A percentile compares a stretch with the other conserved stretches of the same genome.
phyloP scores from a whole-genome alignment of 2,329 filamentous ascomycete genomes.

The Ceratocystis cacaofunesta region DNA sequence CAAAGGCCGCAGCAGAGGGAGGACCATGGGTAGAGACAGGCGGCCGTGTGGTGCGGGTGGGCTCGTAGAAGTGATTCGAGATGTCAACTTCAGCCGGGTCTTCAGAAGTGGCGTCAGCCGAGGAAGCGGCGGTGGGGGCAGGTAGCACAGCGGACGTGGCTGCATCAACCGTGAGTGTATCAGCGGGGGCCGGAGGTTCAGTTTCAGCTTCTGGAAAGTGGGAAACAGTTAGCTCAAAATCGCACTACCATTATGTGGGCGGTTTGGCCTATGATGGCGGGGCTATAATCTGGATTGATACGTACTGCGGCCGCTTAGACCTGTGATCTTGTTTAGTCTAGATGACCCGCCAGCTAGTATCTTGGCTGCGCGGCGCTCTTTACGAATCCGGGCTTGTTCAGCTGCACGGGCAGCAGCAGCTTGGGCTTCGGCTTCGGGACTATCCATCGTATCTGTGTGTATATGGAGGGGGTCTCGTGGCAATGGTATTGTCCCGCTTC shows the following conservation, averaged over 20 bases:
- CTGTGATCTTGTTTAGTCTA: conserved; percentile 60
- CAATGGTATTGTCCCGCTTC: not conserved
- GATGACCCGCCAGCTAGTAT: conserved; percentile 56
- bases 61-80: conserved; percentile 55
- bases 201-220: not conserved
- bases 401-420: conserved; percentile 38
- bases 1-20: conserved; percentile 23
- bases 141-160: conserved; percentile 17
- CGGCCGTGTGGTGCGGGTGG: conserved; percentile 22
- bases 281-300: not conserved
- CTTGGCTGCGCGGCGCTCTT: conserved; percentile 67
- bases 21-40: conserved; percentile 21
- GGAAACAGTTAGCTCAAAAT: not conserved
- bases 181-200: conserved; percentile 12
- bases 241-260: too few relatives aligned
- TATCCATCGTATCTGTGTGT: conserved; percentile 16
- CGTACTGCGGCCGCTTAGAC: conserved; percentile 22
- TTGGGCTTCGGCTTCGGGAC: conserved; percentile 25
- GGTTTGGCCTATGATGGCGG: not conserved
- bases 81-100: conserved; percentile 69
- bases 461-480: not conserved
- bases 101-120: conserved; percentile 25
- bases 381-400: conserved; percentile 58
- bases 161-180: too few relatives aligned
- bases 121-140: conserved; percentile 21